phyloP scores from a whole-genome alignment of 1,139 yeast genomes.

The Yamadazyma diospyri region DNA sequence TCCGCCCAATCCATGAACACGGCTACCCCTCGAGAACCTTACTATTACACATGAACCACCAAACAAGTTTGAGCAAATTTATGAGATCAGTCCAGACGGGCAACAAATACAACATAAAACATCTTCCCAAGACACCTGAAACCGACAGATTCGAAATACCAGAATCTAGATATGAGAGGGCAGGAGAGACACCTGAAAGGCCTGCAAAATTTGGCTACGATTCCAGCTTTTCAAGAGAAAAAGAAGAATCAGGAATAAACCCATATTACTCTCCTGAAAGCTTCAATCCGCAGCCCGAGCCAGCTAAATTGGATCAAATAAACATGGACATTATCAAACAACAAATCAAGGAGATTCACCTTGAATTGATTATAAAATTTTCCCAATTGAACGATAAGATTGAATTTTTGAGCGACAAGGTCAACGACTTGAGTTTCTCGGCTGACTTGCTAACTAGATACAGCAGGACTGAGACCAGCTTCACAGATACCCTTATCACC shows the following conservation, averaged over 20 bases:
- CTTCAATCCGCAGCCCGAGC: too few species aligned
- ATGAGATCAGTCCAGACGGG: conserved; percentile 6
- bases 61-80: conserved; percentile 2
- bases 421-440: conserved; percentile 5
- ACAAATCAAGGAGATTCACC: conserved; percentile 1
- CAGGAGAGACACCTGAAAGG: background rate
- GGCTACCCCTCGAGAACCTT: too few species aligned
- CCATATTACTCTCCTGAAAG: background rate
- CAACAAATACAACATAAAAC: conserved; percentile 7
- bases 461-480: background rate
- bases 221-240: background rate
- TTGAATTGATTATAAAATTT: conserved; percentile 1
- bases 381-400: conserved; percentile 8
- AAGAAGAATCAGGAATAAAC: background rate
- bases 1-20: background rate
- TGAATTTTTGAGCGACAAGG: conserved; percentile 9
- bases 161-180: too few species aligned
- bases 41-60: too few species aligned
- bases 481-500: background rate
- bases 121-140: background rate
- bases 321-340: background rate
- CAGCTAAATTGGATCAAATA: too few species aligned
- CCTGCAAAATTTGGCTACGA: background rate
- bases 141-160: background rate
- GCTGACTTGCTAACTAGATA: background rate